These are phyloP conservation scores for Spergularia azorica DNA, from an alignment of 179 eudicot genomes.

Conservation along the genomic window DNA sequence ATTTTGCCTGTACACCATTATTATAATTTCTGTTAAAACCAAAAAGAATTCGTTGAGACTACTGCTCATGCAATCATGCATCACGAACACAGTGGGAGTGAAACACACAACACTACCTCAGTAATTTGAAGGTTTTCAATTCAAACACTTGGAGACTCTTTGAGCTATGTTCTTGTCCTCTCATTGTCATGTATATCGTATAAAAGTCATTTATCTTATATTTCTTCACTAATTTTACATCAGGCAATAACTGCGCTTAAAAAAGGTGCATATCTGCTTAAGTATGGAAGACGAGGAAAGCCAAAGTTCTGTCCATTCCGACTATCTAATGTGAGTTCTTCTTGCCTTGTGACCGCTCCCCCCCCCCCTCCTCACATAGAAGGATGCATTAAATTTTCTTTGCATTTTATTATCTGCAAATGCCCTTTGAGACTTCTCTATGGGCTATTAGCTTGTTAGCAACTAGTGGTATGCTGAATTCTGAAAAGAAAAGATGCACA, in stretches of 20 bases:
- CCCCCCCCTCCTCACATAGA: not conserved
- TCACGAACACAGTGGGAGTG: not conserved
- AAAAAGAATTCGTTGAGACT: not conserved
- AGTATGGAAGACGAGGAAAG: constrained; percentile 98
- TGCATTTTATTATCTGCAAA: not conserved
- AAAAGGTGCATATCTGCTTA: constrained; percentile 89
- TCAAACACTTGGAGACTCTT: not conserved
- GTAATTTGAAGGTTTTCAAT: not conserved
- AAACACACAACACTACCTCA: not conserved
- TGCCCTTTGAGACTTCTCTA: not conserved
- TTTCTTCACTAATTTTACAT: constrained; percentile 31
- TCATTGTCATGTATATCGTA: not conserved
- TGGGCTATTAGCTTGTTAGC: too few species aligned
- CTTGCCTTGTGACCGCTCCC: not conserved
- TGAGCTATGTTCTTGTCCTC: constrained; percentile 18
- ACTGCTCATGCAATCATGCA: not conserved
- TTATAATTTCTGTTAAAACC: not conserved
- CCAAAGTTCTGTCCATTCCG: constrained; percentile 97
- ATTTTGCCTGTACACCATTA: too few species aligned
- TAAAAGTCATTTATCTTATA: not conserved
- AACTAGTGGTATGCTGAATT: not conserved
- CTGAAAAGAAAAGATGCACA: not conserved
- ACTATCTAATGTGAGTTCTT: constrained; percentile 76
- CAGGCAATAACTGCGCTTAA: constrained; percentile 99
- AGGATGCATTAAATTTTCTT: not conserved